Conservation (phyloP, 2,329 filamentous ascomycete genomes). For the Hirsutella rhossiliensis region DNA sequence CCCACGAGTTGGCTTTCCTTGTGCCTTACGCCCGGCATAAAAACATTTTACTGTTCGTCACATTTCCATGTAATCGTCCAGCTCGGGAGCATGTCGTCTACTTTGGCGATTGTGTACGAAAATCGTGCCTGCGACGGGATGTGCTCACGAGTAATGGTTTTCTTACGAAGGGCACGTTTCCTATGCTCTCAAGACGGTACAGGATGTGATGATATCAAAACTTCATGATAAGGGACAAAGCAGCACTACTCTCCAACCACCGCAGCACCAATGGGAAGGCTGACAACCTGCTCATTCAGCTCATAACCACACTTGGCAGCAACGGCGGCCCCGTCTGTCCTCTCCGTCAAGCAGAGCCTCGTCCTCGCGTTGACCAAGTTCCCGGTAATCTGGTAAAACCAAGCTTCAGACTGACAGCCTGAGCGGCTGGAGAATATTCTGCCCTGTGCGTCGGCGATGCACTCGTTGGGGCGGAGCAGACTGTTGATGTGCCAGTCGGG, state of each 20-base stretch:
- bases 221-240: too few relatives aligned
- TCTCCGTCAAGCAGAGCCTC: slow-evolving; percentile 26
- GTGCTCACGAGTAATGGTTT: too few relatives aligned
- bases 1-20: too few relatives aligned
- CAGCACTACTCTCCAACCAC: not conserved
- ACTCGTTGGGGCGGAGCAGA: slow-evolving; percentile 20
- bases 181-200: too few relatives aligned
- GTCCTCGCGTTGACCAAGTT: slow-evolving; percentile 24
- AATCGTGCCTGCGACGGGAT: too few relatives aligned
- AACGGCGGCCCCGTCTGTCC: slow-evolving; percentile 10
- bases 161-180: too few relatives aligned
- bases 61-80: too few relatives aligned
- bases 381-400: slow-evolving; percentile 30
- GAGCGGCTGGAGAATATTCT: slow-evolving; percentile 5
- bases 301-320: slow-evolving; percentile 21
- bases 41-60: too few relatives aligned
- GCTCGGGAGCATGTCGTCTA: too few relatives aligned
- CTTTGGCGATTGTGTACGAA: too few relatives aligned
- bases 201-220: too few relatives aligned
- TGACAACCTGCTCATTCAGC: slow-evolving; percentile 31
- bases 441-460: slow-evolving; percentile 15
- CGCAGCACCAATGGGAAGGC: slow-evolving; percentile 26
- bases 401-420: slow-evolving; percentile 18
- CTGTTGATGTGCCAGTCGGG: slow-evolving; percentile 22
- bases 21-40: too few relatives aligned